Conservation (phyloP, 768 basidiomycete species). For the Mycena chlorophos region DNA sequence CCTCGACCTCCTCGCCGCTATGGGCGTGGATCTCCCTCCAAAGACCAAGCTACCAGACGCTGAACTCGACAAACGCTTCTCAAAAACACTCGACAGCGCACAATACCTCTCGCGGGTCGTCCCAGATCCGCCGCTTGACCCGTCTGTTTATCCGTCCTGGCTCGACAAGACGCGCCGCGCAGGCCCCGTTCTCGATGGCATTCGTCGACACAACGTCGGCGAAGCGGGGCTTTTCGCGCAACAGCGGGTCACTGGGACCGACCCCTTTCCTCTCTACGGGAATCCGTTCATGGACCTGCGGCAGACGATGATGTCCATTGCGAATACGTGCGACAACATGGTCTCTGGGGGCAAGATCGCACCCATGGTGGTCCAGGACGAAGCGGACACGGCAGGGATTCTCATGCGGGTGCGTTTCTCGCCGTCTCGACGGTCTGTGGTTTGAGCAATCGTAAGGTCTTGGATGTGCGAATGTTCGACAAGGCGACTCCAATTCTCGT, state of each 20-base stretch:
- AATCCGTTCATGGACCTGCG: conserved; percentile 6
- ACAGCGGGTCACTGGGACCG: too few species aligned
- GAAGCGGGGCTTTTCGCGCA: conserved; percentile 2
- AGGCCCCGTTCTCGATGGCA: background rate
- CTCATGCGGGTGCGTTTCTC: conserved; percentile 2
- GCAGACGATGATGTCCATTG: background rate
- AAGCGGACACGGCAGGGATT: conserved; percentile 1
- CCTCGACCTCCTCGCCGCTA: background rate
- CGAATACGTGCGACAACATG: background rate
- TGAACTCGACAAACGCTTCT: conserved; percentile 9
- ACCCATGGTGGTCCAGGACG: conserved; percentile 1
- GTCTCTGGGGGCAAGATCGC: background rate
- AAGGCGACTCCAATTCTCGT: conserved; percentile 1
- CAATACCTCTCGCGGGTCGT: conserved; percentile 14
- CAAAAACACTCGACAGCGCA: conserved; percentile 7
- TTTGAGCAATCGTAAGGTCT: too few species aligned
- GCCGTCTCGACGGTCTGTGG: background rate
- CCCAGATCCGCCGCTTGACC: conserved; percentile 5
- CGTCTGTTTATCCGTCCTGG: conserved; percentile 1
- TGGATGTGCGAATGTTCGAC: conserved; percentile 8
- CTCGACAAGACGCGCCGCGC: background rate
- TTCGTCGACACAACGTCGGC: background rate
- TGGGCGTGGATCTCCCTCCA: conserved; percentile 7
- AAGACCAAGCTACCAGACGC: conserved; percentile 4
- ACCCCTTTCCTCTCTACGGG: conserved; percentile 4